phyloP scores from a whole-genome alignment of 2,329 filamentous ascomycete species.

The Diatrype stigma region DNA sequence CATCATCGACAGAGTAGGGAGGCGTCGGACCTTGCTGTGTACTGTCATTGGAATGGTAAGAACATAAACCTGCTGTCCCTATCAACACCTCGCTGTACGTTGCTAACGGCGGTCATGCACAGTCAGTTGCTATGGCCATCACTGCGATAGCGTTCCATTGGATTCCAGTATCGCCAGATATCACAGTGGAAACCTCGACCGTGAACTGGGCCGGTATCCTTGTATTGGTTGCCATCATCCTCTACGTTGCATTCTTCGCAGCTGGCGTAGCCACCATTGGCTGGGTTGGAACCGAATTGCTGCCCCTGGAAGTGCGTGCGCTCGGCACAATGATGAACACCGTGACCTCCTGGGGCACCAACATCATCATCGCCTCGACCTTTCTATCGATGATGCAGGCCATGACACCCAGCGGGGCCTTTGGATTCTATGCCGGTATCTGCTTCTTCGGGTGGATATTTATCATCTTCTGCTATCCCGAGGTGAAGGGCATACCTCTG shows the following conservation, averaged over 20 bases:
- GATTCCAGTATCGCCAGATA: constrained; percentile 36
- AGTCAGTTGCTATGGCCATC: constrained; percentile 29
- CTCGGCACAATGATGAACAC: constrained; percentile 41
- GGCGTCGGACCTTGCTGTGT: constrained; percentile 35
- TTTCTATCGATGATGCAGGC: constrained; percentile 42
- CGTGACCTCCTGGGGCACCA: constrained; percentile 36
- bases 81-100: neutral
- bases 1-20: constrained; percentile 36
- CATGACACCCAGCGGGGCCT: constrained; percentile 41
- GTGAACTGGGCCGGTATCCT: constrained; percentile 32
- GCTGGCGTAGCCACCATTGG: constrained; percentile 37
- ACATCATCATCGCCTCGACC: constrained; percentile 42
- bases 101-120: neutral
- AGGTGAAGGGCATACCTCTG: constrained; percentile 46
- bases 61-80: neutral
- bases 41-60: constrained; percentile 37
- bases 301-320: constrained; percentile 41
- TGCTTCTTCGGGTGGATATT: constrained; percentile 42
- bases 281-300: constrained; percentile 39
- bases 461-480: constrained; percentile 42
- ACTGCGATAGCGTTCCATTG: constrained; percentile 38
- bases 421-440: constrained; percentile 44
- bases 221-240: constrained; percentile 35
- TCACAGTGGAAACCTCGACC: constrained; percentile 27
- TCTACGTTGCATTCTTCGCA: constrained; percentile 39